phyloP scores from a whole-genome alignment of 1,284 basidiomycete genomes.

The Trichosporon sp. region DNA sequence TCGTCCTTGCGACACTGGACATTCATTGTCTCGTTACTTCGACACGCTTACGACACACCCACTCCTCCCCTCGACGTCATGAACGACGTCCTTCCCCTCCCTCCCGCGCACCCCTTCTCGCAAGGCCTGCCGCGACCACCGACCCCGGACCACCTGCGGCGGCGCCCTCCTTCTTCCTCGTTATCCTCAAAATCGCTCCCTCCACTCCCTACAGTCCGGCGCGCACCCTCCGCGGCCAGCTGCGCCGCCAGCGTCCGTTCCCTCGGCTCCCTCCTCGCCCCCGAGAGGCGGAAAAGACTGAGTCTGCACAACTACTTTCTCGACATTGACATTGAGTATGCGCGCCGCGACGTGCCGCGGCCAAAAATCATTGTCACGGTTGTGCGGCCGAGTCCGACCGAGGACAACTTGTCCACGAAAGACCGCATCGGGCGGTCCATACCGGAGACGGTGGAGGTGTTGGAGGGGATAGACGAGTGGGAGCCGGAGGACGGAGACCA shows the following conservation, averaged over 20 bases:
- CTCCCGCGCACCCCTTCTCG: not conserved
- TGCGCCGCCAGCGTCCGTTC: not conserved
- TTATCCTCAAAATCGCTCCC: not conserved
- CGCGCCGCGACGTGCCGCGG: not conserved
- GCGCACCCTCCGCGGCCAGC: not conserved
- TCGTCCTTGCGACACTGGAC: not conserved
- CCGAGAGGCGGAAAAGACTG: not conserved
- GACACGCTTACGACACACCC: not conserved
- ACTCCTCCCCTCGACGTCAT: not conserved
- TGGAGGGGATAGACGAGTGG: not conserved
- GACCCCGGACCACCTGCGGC: not conserved
- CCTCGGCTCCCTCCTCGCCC: not conserved
- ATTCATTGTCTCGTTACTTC: no score
- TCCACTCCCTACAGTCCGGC: not conserved
- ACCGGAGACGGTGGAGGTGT: not conserved
- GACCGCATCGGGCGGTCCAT: no score
- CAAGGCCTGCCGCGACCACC: not conserved
- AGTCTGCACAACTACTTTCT: not conserved
- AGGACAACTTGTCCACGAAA: no score
- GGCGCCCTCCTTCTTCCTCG: not conserved
- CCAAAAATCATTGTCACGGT: not conserved
- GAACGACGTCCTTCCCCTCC: slow-evolving; percentile 1
- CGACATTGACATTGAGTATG: slow-evolving; percentile 13
- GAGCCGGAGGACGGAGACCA: not conserved
- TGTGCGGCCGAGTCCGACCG: slow-evolving; percentile 1